Percentiles rank a stretch among this genome's conserved stretches.
Conservation (phyloP, 164 flowering plant species). For the Echeveria elegans region DNA sequence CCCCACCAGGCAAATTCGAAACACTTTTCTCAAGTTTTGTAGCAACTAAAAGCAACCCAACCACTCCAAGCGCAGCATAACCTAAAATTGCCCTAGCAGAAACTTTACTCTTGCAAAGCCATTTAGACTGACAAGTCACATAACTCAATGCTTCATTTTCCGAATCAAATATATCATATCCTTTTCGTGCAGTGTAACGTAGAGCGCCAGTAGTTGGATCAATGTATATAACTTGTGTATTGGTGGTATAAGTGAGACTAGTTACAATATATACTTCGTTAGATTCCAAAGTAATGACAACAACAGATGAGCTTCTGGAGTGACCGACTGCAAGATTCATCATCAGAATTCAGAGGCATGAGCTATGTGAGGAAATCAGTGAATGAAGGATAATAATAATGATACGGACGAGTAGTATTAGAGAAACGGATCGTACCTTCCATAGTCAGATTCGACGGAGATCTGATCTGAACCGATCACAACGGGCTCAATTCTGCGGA, state of each 20-base stretch:
- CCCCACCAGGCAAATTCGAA: slow-evolving; percentile 87
- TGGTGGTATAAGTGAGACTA: slow-evolving; percentile 58
- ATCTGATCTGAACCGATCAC: too few species aligned
- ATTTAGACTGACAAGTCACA: slow-evolving; percentile 70
- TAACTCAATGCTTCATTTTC: slow-evolving; percentile 64
- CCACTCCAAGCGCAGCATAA: slow-evolving; percentile 75
- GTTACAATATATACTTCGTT: slow-evolving; percentile 70
- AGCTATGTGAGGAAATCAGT: too few species aligned
- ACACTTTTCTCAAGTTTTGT: slow-evolving; percentile 61
- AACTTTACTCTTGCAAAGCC: slow-evolving; percentile 41
- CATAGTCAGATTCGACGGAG: too few species aligned
- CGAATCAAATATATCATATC: slow-evolving; percentile 63
- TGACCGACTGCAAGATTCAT: slow-evolving; percentile 30
- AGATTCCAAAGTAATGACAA: slow-evolving; percentile 60
- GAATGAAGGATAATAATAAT: too few species aligned
- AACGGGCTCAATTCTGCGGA: too few species aligned
- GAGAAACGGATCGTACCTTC: too few species aligned
- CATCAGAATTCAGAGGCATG: too few species aligned
- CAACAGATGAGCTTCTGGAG: slow-evolving; percentile 62
- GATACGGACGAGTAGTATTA: too few species aligned
- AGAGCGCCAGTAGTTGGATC: slow-evolving; percentile 93
- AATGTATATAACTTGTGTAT: slow-evolving; percentile 80
- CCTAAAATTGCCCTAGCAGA: slow-evolving; percentile 79
- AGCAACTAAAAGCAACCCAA: slow-evolving; percentile 78
- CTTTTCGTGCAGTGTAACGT: slow-evolving; percentile 46